These are phyloP conservation scores for Penicillium ochrochloron DNA, from an alignment of 495 filamentous ascomycete genomes.

Conservation along the genomic window DNA sequence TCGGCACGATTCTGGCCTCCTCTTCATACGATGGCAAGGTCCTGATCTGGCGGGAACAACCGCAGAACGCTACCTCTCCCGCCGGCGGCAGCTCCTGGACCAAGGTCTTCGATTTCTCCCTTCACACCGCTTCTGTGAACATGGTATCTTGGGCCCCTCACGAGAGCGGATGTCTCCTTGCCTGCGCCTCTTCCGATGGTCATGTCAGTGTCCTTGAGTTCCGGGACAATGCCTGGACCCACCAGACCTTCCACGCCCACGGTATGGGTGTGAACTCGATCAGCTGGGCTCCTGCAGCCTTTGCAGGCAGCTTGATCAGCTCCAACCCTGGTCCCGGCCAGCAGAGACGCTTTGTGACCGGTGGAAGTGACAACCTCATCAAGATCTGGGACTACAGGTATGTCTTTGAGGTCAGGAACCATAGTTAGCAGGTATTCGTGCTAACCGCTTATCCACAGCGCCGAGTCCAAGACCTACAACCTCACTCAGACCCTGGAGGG, in stretches of 20 bases:
- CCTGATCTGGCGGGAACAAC: slow-evolving; percentile 94
- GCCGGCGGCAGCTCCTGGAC: slow-evolving; percentile 65
- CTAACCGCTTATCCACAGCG: slow-evolving; percentile 36
- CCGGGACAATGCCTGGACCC: slow-evolving; percentile 85
- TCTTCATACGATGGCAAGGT: slow-evolving; percentile 97
- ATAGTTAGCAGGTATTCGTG: not conserved
- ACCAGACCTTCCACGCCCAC: slow-evolving; percentile 89
- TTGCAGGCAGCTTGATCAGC: slow-evolving; percentile 78
- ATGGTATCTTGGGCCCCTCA: slow-evolving; percentile 97
- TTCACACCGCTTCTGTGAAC: slow-evolving; percentile 94
- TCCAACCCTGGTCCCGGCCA: slow-evolving; percentile 63
- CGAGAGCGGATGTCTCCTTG: slow-evolving; percentile 91
- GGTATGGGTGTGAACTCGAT: slow-evolving; percentile 93
- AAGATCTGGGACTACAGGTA: slow-evolving; percentile 84
- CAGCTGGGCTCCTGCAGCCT: slow-evolving; percentile 86
- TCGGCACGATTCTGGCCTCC: slow-evolving; percentile 94
- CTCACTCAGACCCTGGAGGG: slow-evolving; percentile 64
- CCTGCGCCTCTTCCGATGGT: slow-evolving; percentile 91
- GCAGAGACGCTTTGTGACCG: slow-evolving; percentile 84
- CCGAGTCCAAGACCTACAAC: slow-evolving; percentile 59
- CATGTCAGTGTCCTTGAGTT: slow-evolving; percentile 93
- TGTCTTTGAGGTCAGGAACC: slow-evolving; percentile 11
- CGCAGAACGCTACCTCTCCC: slow-evolving; percentile 49
- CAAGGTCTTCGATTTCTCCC: slow-evolving; percentile 84
- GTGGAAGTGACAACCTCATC: slow-evolving; percentile 88